Percentiles rank a stretch among this genome's conserved stretches.
phyloP scores from a whole-genome alignment of 345 rosid species.

The Mallotus nudiflorus region DNA sequence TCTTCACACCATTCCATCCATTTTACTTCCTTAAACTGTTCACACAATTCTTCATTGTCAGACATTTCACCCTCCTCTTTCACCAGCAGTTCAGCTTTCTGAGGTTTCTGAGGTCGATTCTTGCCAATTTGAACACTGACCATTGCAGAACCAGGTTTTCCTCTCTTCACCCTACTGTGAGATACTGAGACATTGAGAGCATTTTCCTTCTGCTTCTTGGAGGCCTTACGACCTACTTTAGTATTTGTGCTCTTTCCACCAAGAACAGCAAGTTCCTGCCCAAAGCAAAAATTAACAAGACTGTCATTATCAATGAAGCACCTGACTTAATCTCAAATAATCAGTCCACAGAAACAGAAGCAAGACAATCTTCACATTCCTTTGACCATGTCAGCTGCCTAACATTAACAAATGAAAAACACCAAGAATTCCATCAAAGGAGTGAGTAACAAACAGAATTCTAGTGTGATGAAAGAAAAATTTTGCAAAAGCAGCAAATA shows the following conservation, averaged over 20 bases:
- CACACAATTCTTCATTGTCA: conserved; percentile 86
- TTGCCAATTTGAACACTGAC: conserved; percentile 37
- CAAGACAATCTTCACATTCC: neutral
- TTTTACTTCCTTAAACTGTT: conserved; percentile 96
- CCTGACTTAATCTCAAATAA: neutral
- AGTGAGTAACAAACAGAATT: neutral
- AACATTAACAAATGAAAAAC: neutral
- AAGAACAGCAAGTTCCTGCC: conserved; percentile 77
- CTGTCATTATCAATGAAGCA: too few species aligned
- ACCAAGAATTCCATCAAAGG: neutral
- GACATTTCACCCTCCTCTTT: conserved; percentile 99
- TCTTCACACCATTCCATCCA: conserved; percentile 99
- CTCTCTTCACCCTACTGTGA: conserved; percentile 52
- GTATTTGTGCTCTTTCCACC: conserved; percentile 70
- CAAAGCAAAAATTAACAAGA: neutral
- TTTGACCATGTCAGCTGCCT: too few species aligned
- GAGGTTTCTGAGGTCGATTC: conserved; percentile 62
- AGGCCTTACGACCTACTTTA: conserved; percentile 65
- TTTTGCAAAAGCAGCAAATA: neutral
- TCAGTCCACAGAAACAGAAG: neutral
- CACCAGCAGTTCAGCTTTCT: conserved; percentile 63
- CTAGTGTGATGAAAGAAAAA: neutral
- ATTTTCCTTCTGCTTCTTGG: conserved; percentile 66
- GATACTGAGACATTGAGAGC: conserved; percentile 43
- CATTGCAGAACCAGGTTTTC: conserved; percentile 48